phyloP scores from a whole-genome alignment of 352 stramenopile species.

The Globisporangium cylindrosporum region DNA sequence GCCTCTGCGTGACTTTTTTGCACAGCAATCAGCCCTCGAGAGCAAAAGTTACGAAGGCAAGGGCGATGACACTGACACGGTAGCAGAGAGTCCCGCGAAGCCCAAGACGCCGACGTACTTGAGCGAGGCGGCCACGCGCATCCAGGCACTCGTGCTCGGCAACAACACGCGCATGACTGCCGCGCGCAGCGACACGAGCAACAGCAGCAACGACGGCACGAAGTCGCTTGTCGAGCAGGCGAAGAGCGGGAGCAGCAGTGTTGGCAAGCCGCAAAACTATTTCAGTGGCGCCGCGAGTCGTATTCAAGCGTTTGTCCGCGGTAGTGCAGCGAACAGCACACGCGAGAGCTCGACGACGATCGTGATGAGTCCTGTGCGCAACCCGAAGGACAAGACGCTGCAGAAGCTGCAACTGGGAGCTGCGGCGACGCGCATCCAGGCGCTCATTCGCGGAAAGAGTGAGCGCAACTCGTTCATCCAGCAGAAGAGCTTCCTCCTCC shows the following conservation, averaged over 20 bases:
- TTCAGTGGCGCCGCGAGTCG: conserved; percentile 36
- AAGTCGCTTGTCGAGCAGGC: conserved; percentile 15
- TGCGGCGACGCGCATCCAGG: conserved; percentile 68
- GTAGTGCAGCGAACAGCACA: conserved; percentile 1
- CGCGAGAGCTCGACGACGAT: conserved; percentile 7
- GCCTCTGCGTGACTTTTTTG: conserved; percentile 45
- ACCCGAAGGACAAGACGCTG: conserved; percentile 5
- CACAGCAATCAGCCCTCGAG: conserved; percentile 23
- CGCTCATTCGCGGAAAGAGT: conserved; percentile 57
- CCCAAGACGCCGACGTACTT: conserved; percentile 23
- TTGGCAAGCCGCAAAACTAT: conserved; percentile 25
- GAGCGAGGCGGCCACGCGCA: conserved; percentile 30
- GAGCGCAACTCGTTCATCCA: conserved; percentile 43
- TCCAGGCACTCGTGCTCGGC: conserved; percentile 33
- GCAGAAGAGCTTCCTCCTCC: conserved; percentile 55
- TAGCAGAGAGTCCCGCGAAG: conserved; percentile 4
- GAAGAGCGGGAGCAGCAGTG: conserved; percentile 14
- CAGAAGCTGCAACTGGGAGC: conserved; percentile 24
- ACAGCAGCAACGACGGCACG: conserved; percentile 16
- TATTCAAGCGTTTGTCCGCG: conserved; percentile 35
- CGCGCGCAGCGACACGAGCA: conserved; percentile 17
- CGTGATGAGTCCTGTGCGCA: conserved; percentile 1
- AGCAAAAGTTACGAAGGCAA: not conserved
- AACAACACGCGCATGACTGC: conserved; percentile 13
- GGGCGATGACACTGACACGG: not conserved